These are phyloP conservation scores for Colletotrichum godetiae DNA, from an alignment of 2,329 filamentous ascomycete genomes.

Conservation along the genomic window DNA sequence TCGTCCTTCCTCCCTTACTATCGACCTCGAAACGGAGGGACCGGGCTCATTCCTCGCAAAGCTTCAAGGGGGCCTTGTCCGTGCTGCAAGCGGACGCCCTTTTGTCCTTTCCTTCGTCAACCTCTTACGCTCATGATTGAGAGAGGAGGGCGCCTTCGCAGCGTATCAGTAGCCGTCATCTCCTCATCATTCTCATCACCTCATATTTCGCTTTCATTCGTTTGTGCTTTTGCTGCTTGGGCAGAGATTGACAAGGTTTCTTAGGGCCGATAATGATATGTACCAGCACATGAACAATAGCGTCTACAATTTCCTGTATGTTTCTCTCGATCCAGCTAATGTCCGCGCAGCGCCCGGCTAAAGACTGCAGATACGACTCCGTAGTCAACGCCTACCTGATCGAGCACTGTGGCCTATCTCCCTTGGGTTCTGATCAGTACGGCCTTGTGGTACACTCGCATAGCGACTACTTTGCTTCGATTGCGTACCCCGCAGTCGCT, in stretches of 20 bases:
- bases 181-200: slow-evolving; percentile 1
- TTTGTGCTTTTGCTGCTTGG: background rate
- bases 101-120: background rate
- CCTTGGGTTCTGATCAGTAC: slow-evolving; percentile 76
- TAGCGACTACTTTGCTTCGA: slow-evolving; percentile 85
- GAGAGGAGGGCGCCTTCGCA: background rate
- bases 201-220: slow-evolving; percentile 22
- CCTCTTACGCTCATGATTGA: background rate
- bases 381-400: slow-evolving; percentile 92
- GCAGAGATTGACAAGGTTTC: slow-evolving; percentile 31
- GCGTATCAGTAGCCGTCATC: slow-evolving; percentile 10
- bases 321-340: background rate
- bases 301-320: slow-evolving; percentile 82
- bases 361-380: slow-evolving; percentile 77
- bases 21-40: slow-evolving; percentile 1
- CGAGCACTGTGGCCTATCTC: slow-evolving; percentile 78
- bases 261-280: slow-evolving; percentile 93
- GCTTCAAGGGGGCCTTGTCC: slow-evolving; percentile 8
- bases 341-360: background rate
- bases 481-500: slow-evolving; percentile 84
- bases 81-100: slow-evolving; percentile 11
- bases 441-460: slow-evolving; percentile 88
- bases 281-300: slow-evolving; percentile 94
- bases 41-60: slow-evolving; percentile 15
- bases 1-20: background rate